Evolutionary conservation across 306 rosid species (phyloP).

Genomic region (Casuarina equisetifolia): DNA sequence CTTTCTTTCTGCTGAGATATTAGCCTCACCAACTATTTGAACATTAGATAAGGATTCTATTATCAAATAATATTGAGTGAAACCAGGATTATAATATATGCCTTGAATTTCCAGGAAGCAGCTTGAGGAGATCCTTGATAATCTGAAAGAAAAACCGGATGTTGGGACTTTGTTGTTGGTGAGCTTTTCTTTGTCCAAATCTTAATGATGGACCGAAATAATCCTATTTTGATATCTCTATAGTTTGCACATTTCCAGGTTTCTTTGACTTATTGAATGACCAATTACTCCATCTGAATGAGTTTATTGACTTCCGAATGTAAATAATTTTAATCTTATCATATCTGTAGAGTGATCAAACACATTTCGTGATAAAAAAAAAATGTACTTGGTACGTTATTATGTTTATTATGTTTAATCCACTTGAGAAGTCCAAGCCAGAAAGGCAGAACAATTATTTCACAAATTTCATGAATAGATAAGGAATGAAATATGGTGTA

Average conservation of each 20-base stretch:
- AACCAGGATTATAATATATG: conserved; percentile 25
- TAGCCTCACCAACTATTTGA: neutral
- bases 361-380: neutral
- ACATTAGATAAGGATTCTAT: neutral
- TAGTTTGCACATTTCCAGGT: conserved; percentile 2
- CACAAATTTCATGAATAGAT: too few species aligned
- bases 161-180: conserved; percentile 88
- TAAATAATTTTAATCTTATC: neutral
- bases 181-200: conserved; percentile 29
- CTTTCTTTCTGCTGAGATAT: neutral
- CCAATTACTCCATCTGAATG: neutral
- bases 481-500: neutral
- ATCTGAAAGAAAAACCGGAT: conserved; percentile 90
- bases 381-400: neutral
- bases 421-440: neutral
- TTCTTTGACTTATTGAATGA: neutral
- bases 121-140: conserved; percentile 87
- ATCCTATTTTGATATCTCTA: neutral
- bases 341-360: neutral
- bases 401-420: neutral
- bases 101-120: conserved; percentile 77
- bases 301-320: neutral
- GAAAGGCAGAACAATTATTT: neutral
- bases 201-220: conserved; percentile 9
- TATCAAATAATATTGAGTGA: conserved; percentile 14